Conservation (phyloP, 192 early-diverging fungal genomes). For the Entophlyctis helioformis region DNA sequence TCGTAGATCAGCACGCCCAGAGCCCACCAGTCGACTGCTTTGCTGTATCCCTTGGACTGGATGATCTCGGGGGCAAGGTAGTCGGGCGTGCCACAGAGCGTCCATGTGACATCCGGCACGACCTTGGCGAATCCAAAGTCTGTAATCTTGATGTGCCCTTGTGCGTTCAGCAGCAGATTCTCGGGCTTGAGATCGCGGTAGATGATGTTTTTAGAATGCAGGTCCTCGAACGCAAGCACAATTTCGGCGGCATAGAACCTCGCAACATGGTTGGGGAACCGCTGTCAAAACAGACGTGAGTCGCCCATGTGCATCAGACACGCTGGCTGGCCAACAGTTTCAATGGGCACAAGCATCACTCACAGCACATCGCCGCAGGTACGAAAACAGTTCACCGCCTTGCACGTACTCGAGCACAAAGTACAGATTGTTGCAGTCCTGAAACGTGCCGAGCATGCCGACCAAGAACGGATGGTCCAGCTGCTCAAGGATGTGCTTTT, state of each 20-base stretch:
- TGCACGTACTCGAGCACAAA: constrained; percentile 94
- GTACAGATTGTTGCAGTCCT: constrained; percentile 85
- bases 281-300: constrained; percentile 39
- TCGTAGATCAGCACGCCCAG: constrained; percentile 55
- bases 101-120: constrained; percentile 74
- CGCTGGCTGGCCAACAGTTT: too few relatives aligned
- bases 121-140: constrained; percentile 80
- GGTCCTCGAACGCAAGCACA: constrained; percentile 75
- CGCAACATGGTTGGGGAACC: constrained; percentile 79
- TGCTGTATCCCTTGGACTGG: constrained; percentile 57
- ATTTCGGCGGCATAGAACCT: constrained; percentile 86
- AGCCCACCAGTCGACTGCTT: constrained; percentile 57
- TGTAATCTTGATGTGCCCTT: constrained; percentile 73
- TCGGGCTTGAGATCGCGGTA: constrained; percentile 89
- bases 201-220: constrained; percentile 76
- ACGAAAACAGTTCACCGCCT: constrained; percentile 95
- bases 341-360: constrained; percentile 3
- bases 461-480: constrained; percentile 87
- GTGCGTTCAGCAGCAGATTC: constrained; percentile 62
- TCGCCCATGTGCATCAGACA: too few relatives aligned
- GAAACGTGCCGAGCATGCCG: constrained; percentile 85
- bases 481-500: constrained; percentile 82
- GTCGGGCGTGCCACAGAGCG: constrained; percentile 76
- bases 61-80: constrained; percentile 62
- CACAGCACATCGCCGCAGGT: constrained; percentile 74